phyloP scores from a whole-genome alignment of 306 rosid species.

The Malus asiatica region DNA sequence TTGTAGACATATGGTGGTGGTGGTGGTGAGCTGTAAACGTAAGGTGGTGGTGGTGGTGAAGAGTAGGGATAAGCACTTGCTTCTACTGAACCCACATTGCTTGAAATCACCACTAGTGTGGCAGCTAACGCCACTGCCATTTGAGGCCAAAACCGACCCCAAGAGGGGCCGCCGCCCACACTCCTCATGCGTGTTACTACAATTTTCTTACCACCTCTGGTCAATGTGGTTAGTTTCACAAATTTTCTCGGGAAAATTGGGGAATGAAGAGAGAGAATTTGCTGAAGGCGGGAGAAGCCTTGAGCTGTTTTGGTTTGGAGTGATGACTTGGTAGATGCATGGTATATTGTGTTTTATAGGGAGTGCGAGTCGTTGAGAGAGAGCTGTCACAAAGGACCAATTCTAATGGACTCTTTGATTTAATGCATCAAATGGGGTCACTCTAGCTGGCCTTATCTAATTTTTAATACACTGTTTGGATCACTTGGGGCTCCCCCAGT shows the following conservation, averaged over 20 bases:
- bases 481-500: not conserved
- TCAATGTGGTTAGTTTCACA: conserved; percentile 32
- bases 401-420: conserved; percentile 28
- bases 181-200: conserved; percentile 36
- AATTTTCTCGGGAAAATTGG: not conserved
- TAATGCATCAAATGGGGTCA: conserved; percentile 20
- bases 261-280: not conserved
- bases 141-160: conserved; percentile 69
- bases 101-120: conserved; percentile 35
- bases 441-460: conserved; percentile 39
- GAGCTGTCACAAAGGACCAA: conserved; percentile 60
- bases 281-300: not conserved
- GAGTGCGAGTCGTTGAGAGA: conserved; percentile 41
- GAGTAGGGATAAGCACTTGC: conserved; percentile 52
- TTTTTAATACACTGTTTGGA: not conserved
- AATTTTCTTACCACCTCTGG: conserved; percentile 4
- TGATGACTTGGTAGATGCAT: conserved; percentile 16
- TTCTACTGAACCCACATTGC: conserved; percentile 48
- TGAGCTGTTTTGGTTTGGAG: not conserved
- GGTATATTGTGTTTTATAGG: conserved; percentile 36
- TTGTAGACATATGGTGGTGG: conserved; percentile 19
- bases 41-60: conserved; percentile 56
- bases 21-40: conserved; percentile 19
- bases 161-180: conserved; percentile 49
- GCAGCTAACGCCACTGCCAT: conserved; percentile 66